Percentiles rank a stretch among this genome's conserved stretches.
phyloP scores from a whole-genome alignment of 2,329 filamentous ascomycete species.

The Penicillium sp. region DNA sequence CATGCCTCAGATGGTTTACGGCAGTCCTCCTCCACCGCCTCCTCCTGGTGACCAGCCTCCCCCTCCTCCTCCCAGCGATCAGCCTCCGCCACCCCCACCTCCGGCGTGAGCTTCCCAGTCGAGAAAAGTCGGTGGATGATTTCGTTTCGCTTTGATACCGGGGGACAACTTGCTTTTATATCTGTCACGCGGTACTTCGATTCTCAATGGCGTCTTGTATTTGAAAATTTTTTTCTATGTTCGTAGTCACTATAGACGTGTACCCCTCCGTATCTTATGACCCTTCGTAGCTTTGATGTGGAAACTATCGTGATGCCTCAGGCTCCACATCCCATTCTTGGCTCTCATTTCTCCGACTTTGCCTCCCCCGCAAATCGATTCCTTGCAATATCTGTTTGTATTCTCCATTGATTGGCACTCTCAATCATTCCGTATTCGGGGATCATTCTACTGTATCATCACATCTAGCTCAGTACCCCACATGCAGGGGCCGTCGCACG shows the following conservation, averaged over 20 bases:
- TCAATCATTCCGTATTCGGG: background rate
- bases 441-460: background rate
- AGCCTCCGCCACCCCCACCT: constrained; percentile 60
- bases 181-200: background rate
- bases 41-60: constrained; percentile 15
- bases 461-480: background rate
- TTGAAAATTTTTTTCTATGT: background rate
- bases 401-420: background rate
- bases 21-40: constrained; percentile 40
- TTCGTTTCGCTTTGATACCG: background rate
- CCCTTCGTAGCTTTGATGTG: background rate
- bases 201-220: background rate
- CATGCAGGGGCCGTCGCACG: constrained; percentile 17
- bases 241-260: background rate
- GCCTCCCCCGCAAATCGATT: constrained; percentile 13
- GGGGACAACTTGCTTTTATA: background rate
- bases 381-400: background rate
- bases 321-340: constrained; percentile 12
- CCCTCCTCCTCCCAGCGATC: constrained; percentile 43
- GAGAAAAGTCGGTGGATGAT: background rate
- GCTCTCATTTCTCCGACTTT: constrained; percentile 11
- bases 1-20: constrained; percentile 39
- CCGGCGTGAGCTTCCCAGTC: constrained; percentile 27
- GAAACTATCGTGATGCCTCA: constrained; percentile 4
- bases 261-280: background rate